phyloP scores from a whole-genome alignment of 108 stramenopile genomes.

The Skeletonema marinoi region DNA sequence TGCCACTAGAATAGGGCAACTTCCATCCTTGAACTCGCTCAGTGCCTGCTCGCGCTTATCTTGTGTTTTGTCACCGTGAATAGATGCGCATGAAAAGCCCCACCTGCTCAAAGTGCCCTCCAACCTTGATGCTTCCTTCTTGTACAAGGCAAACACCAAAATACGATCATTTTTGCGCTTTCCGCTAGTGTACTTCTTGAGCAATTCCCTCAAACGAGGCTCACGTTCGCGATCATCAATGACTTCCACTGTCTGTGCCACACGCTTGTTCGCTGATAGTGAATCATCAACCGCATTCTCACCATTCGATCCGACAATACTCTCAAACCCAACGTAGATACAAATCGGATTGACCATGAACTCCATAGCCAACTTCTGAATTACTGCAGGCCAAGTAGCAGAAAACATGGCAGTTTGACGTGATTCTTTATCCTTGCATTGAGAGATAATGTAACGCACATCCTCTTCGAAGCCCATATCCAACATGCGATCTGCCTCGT shows the following conservation, averaged over 20 bases:
- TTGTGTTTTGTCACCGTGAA: constrained; percentile 98
- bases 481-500: constrained; percentile 93
- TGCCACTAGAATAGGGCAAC: constrained; percentile 91
- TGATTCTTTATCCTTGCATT: constrained; percentile 59
- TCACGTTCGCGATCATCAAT: constrained; percentile 92
- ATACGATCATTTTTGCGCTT: constrained; percentile 73
- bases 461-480: constrained; percentile 82
- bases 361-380: constrained; percentile 91
- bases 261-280: constrained; percentile 93
- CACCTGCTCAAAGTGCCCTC: constrained; percentile 81
- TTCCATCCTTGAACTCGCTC: constrained; percentile 89
- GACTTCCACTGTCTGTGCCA: constrained; percentile 93
- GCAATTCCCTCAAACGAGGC: constrained; percentile 71
- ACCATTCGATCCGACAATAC: constrained; percentile 78
- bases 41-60: constrained; percentile 88
- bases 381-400: constrained; percentile 97
- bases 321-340: constrained; percentile 88
- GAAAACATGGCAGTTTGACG: constrained; percentile 98
- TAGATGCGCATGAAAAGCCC: constrained; percentile 72
- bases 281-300: constrained; percentile 80
- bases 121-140: constrained; percentile 95
- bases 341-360: constrained; percentile 87
- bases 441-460: constrained; percentile 77
- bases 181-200: constrained; percentile 72
- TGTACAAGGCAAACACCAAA: constrained; percentile 96